Base-by-base conservation (phyloP, 2,329 filamentous ascomycete genomes). In the Penicillium sp. region DNA sequence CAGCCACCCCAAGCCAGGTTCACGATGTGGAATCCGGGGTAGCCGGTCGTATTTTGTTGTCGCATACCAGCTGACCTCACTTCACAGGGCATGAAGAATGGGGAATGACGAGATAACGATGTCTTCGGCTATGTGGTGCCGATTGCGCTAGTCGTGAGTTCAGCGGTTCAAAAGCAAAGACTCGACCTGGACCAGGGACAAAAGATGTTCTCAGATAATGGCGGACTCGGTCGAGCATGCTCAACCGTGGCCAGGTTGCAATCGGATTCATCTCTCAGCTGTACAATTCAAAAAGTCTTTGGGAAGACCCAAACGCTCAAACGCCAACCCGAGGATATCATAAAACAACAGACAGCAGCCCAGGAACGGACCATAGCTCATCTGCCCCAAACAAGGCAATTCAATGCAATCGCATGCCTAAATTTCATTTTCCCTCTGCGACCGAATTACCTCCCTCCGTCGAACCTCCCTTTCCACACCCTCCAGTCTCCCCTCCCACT, bases 401-500 rank as follows among this genome's bases (percentile, higher is more conserved):
- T 50, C 47, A 36, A 19, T n/a, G 5, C n/a, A 18, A 13, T 16
- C 5, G 9, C 9, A 31, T 7, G 19, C n/a, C 55, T 53, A 69
- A 57, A 73, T 72, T 55, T 77, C 77, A 56, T 80, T 82, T 60
- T 81, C 81, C 61, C 85, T 83, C 62, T 79, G 80, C 67, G 79
- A 83, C 67, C 79, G 82, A 74, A 75, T 76, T 62, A 79, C 80
- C 70, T 92, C 90, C 52, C 80, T 80, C 68, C 89, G 83, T 70
- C 86, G 82, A 2, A 94, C 80, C 9, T 80, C 79, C 55, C 85
- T 82, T 76, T 95, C 91, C 7, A 86, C 83, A 60, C 81, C 79
- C 73, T 85, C 84, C 13, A 93, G 74, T 51, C 89, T 81, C 36
- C 84, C 82, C 75, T 96, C 89, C 70, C 89, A 86, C 53, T 89